These are phyloP conservation scores for Exophiala bonariae DNA, from an alignment of 2,329 filamentous ascomycete species.

Conservation along the genomic window DNA sequence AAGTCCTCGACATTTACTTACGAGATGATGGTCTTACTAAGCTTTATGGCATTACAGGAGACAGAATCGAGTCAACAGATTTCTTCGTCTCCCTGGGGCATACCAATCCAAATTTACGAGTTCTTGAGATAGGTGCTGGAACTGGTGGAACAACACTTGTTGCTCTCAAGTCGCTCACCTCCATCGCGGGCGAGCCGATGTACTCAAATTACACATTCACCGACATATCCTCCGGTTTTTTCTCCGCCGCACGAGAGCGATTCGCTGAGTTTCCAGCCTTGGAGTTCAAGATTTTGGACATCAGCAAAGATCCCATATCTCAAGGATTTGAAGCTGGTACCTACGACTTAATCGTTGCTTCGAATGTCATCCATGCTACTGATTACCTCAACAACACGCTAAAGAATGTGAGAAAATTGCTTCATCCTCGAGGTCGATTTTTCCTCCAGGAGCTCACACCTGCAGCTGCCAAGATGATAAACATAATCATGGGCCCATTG, in stretches of 20 bases:
- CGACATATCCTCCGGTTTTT: constrained; percentile 28
- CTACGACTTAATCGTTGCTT: constrained; percentile 38
- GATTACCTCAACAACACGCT: constrained; percentile 27
- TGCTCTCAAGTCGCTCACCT: constrained; percentile 6
- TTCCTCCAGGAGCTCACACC: constrained; percentile 15
- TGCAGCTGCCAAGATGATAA: constrained; percentile 5
- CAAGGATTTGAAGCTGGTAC: constrained; percentile 32
- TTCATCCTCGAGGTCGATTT: constrained; percentile 24
- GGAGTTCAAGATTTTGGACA: constrained; percentile 33
- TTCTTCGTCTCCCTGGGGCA: constrained; percentile 5
- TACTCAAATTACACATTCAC: constrained; percentile 23
- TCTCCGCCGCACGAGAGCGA: constrained; percentile 13
- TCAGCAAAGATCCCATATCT: constrained; percentile 29
- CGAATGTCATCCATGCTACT: constrained; percentile 38
- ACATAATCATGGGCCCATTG: constrained; percentile 25
- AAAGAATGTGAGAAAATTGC: constrained; percentile 30
- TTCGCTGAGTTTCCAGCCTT: constrained; percentile 18
- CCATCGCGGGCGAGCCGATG: constrained; percentile 28
- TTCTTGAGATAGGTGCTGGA: constrained; percentile 33
- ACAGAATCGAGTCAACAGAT: not conserved
- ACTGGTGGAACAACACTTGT: constrained; percentile 32
- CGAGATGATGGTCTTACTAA: constrained; percentile 5
- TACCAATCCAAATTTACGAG: constrained; percentile 19
- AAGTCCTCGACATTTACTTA: constrained; percentile 6
- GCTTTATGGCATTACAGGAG: not conserved